A percentile compares a stretch with the other conserved stretches of the same genome.
Conservation (phyloP, 164 flowering plant genomes). For the Cinnamomum chago region DNA sequence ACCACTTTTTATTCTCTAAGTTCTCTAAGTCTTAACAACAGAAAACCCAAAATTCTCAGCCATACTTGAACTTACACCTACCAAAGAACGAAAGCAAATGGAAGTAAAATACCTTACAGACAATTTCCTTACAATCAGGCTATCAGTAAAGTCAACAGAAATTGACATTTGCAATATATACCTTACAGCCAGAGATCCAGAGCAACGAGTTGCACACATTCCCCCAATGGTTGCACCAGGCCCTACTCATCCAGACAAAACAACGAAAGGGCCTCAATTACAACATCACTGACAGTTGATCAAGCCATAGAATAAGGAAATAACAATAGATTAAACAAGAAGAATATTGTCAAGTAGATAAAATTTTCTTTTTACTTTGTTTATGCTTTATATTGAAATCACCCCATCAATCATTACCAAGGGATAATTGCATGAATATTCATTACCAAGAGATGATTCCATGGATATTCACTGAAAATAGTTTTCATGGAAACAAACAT, state of each 20-base stretch:
- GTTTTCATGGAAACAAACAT: no score
- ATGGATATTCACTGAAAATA: neutral
- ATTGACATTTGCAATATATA: slow-evolving; percentile 18
- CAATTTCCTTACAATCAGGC: neutral
- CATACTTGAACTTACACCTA: no score
- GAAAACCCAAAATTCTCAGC: no score
- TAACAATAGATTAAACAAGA: neutral
- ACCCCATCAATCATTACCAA: neutral
- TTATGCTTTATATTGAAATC: neutral
- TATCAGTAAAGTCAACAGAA: neutral
- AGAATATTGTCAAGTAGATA: neutral
- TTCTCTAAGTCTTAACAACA: no score
- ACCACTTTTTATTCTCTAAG: no score
- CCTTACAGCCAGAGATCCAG: slow-evolving; percentile 99
- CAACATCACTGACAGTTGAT: neutral
- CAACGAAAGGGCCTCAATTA: slow-evolving; percentile 1
- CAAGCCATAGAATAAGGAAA: neutral
- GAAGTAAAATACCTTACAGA: neutral
- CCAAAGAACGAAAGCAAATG: no score
- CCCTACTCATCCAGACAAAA: slow-evolving; percentile 40
- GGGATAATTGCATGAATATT: neutral
- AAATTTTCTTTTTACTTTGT: neutral
- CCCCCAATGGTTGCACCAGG: slow-evolving; percentile 99
- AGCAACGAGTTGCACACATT: slow-evolving; percentile 99
- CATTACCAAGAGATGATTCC: neutral